Percentiles rank a stretch among this genome's conserved stretches.
These are phyloP conservation scores for Candida odintsovae DNA, from an alignment of 805 yeast genomes.

Conservation along the genomic window DNA sequence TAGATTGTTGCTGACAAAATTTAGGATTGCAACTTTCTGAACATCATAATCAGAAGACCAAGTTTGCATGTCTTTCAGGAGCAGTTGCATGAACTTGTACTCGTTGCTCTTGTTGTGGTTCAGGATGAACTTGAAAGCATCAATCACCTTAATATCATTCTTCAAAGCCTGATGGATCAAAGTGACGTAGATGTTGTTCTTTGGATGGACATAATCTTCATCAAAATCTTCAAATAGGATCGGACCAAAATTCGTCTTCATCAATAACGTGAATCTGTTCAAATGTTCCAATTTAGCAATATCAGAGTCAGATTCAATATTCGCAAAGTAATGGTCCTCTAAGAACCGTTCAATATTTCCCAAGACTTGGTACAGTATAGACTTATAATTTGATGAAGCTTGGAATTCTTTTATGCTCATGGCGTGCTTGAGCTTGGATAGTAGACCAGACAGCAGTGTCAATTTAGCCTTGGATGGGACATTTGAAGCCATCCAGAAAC, in stretches of 20 bases:
- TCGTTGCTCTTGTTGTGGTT: constrained; percentile 12
- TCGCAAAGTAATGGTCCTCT: background rate
- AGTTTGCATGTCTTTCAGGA: constrained; percentile 2
- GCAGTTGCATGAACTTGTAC: constrained; percentile 11
- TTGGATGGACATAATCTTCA: background rate
- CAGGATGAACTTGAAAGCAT: constrained; percentile 14
- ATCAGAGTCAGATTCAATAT: too few species aligned
- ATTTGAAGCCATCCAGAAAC: constrained; percentile 1
- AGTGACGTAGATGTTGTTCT: constrained; percentile 8
- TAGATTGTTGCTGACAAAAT: constrained; percentile 18
- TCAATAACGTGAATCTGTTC: constrained; percentile 10
- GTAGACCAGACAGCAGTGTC: constrained; percentile 1
- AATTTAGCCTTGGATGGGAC: background rate
- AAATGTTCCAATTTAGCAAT: constrained; percentile 9
- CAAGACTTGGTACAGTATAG: background rate
- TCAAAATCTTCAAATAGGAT: constrained; percentile 3
- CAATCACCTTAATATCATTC: constrained; percentile 7
- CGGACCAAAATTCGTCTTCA: constrained; percentile 17
- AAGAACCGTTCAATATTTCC: background rate
- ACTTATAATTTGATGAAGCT: background rate
- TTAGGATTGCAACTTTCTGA: constrained; percentile 1
- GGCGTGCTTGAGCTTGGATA: constrained; percentile 1
- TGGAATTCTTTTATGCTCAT: background rate
- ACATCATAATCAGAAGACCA: background rate
- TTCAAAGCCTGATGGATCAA: constrained; percentile 5